Evolutionary conservation across 2,329 filamentous ascomycete species (phyloP), one percentile per base, ranked within the genome.

Genomic region (Botryotinia globosa): DNA sequence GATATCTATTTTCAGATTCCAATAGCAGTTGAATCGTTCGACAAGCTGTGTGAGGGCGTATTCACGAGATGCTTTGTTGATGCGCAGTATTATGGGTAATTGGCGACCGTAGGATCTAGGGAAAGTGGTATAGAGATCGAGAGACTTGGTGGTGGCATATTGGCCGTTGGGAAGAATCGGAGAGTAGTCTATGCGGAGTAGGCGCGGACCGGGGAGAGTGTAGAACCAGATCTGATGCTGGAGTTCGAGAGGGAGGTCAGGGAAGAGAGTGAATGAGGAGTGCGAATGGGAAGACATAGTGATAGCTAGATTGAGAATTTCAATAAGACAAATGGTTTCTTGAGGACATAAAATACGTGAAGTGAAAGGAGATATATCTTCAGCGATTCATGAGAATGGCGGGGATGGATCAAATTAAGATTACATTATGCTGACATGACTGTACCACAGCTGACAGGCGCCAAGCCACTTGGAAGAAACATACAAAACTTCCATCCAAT

Each of bases 301-400:
- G 14, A 56, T 5, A 14, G 14, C 14, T 29, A 18, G 6, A 29
- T 56, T 56, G 14, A 6, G 14, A 3, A 18, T 3, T 56, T 18
- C 7, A 2, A 3, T 3, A 29, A 32, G n/a, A 56, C 0, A 0
- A 18, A 18, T 1, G 8, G 3, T 29, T 16, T 56, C 51, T 56
- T 18, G 51, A 54, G n/a, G n/a, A 56, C 7, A 9, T 29, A 4
- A 32, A 4, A 29, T 54, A 54, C 48, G n/a, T 54, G 48, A 54
- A 12, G 7, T 7, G n/a, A 29, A 7, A 56, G n/a, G 8, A 14
- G 29, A 18, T 56, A 56, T 56, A 29, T 29, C n/a, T 18, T 56
- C n/a, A 29, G 51, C 12, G 2, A 56, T 29, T 56, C n/a, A 56
- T n/a, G 7, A 29, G 12, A 56, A 18, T 56, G 14, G n/a, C 48